Conservation (phyloP, 1,284 basidiomycete species). For the Trichosporon asahii region DNA sequence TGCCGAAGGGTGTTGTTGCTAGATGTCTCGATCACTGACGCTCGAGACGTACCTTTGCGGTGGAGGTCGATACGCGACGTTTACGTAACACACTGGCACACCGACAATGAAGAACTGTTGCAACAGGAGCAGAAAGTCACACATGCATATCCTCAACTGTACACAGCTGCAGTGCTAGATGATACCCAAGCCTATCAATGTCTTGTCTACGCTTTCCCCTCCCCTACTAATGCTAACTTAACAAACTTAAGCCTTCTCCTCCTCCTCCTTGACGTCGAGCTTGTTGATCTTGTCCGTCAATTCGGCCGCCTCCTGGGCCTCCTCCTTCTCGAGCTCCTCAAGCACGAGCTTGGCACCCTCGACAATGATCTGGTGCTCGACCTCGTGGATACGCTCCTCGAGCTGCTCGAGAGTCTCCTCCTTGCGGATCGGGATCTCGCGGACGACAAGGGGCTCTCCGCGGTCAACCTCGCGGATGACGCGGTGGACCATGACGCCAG, state of each 20-base stretch:
- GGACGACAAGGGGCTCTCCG: constrained; percentile 79
- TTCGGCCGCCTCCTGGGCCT: neutral
- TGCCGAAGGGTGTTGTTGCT: neutral
- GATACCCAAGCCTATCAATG: neutral
- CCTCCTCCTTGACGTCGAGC: constrained; percentile 7
- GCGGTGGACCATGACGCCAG: constrained; percentile 91
- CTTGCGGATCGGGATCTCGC: constrained; percentile 68
- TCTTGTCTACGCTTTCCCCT: neutral
- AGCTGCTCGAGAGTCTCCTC: constrained; percentile 72
- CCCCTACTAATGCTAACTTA: neutral
- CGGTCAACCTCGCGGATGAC: constrained; percentile 92
- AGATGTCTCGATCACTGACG: neutral
- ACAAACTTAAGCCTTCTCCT: neutral
- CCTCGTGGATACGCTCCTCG: constrained; percentile 71
- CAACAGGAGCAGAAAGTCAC: neutral
- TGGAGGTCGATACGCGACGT: too few relatives aligned
- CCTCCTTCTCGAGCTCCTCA: constrained; percentile 50
- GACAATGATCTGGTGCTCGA: constrained; percentile 91
- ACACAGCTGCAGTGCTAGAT: neutral
- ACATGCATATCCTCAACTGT: constrained; percentile 4
- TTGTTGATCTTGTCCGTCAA: constrained; percentile 8
- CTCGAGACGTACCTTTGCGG: too few relatives aligned
- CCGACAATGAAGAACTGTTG: too few relatives aligned
- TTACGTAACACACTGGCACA: too few relatives aligned
- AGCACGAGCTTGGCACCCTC: constrained; percentile 70